Conservation (phyloP, 768 basidiomycete species). For the Boletus pseudo-olivaceus region DNA sequence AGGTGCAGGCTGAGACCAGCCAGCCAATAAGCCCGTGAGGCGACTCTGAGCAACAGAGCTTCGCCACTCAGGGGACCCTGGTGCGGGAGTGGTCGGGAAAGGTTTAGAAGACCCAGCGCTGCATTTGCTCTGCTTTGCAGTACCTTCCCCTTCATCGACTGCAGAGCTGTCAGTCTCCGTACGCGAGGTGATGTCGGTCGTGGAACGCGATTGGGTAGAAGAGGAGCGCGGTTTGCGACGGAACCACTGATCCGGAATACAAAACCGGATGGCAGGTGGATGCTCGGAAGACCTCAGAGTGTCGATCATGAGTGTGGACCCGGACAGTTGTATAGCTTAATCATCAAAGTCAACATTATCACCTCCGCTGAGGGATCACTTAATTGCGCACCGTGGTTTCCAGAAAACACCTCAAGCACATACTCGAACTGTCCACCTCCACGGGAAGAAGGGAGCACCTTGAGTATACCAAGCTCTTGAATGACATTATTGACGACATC, state of each 20-base stretch:
- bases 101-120: constrained; percentile 25
- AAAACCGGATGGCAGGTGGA: constrained; percentile 47
- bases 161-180: constrained; percentile 14
- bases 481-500: constrained; percentile 50
- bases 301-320: constrained; percentile 14
- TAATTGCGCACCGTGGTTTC: constrained; percentile 45
- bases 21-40: constrained; percentile 62
- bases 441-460: constrained; percentile 61
- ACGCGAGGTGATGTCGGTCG: constrained; percentile 38
- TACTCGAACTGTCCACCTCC: constrained; percentile 64
- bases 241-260: constrained; percentile 80
- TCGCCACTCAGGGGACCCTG: constrained; percentile 45
- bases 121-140: constrained; percentile 50
- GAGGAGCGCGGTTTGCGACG: constrained; percentile 56
- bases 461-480: constrained; percentile 69
- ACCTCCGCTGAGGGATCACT: background rate
- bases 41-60: constrained; percentile 55
- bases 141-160: constrained; percentile 52
- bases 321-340: constrained; percentile 13
- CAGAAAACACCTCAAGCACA: constrained; percentile 60
- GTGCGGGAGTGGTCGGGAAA: constrained; percentile 14
- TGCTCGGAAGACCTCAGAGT: constrained; percentile 8
- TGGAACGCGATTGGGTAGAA: constrained; percentile 48
- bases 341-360: background rate
- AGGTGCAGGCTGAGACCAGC: constrained; percentile 55